Evolutionary conservation across 164 flowering plant genomes (phyloP).

Genomic region (Berberis thunbergii): DNA sequence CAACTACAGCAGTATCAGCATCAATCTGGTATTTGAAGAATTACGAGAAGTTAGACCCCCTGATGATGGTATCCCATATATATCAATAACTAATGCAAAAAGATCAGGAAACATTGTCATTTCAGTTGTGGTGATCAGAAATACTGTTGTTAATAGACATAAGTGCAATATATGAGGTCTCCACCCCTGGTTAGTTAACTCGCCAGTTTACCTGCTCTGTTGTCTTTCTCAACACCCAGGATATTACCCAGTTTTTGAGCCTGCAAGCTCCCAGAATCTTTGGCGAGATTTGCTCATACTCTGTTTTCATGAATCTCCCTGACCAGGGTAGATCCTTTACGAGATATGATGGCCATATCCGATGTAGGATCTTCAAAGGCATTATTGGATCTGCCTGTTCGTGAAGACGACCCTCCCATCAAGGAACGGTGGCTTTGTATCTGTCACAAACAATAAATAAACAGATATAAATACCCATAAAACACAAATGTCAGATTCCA

Average conservation of each 20-base stretch:
- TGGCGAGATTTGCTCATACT: slow-evolving; percentile 85
- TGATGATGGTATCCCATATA: neutral
- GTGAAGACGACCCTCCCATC: slow-evolving; percentile 94
- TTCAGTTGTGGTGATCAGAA: too few species aligned
- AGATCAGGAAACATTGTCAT: too few species aligned
- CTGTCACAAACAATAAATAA: slow-evolving; percentile 25
- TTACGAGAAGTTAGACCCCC: neutral
- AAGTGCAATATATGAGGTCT: too few species aligned
- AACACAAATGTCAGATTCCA: neutral
- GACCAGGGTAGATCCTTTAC: slow-evolving; percentile 84
- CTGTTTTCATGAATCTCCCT: slow-evolving; percentile 86
- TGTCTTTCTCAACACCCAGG: slow-evolving; percentile 93
- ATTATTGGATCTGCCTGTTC: slow-evolving; percentile 89
- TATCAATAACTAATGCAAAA: neutral
- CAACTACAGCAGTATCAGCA: slow-evolving; percentile 90
- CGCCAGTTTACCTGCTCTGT: slow-evolving; percentile 62
- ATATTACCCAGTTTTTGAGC: slow-evolving; percentile 94
- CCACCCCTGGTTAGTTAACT: too few species aligned
- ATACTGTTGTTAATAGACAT: too few species aligned
- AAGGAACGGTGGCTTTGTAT: slow-evolving; percentile 95
- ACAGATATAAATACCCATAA: neutral
- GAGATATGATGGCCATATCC: slow-evolving; percentile 96
- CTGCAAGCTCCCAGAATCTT: slow-evolving; percentile 99
- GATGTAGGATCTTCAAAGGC: slow-evolving; percentile 97
- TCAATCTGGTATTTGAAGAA: slow-evolving; percentile 50